Percentiles rank a stretch among this genome's conserved stretches.
These are phyloP conservation scores for Mariannaea elegans DNA, from an alignment of 2,329 filamentous ascomycete species.

Conservation along the genomic window DNA sequence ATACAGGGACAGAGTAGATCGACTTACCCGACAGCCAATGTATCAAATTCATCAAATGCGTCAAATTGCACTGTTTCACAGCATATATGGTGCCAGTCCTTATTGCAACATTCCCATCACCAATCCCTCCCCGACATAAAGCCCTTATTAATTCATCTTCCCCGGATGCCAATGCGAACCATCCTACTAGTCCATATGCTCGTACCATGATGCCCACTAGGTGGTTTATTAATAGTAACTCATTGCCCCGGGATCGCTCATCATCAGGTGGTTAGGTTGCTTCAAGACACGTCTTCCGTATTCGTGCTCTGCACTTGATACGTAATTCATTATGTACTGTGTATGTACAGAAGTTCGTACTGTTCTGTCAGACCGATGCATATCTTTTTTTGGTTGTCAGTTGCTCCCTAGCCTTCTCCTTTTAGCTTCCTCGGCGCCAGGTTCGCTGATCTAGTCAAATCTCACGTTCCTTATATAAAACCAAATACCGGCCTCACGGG, in stretches of 20 bases:
- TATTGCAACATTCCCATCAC: background rate
- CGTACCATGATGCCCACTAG: background rate
- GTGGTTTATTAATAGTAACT: slow-evolving; percentile 16
- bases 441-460: background rate
- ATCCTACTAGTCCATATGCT: slow-evolving; percentile 1
- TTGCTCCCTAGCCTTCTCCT: slow-evolving; percentile 1
- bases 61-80: slow-evolving; percentile 19
- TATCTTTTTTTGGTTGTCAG: background rate
- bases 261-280: background rate
- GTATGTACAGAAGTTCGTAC: slow-evolving; percentile 9
- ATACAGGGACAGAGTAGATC: background rate
- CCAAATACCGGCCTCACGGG: slow-evolving; percentile 16
- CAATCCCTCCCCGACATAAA: too few species aligned
- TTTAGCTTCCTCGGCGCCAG: background rate
- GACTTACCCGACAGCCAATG: background rate
- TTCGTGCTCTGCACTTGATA: slow-evolving; percentile 11
- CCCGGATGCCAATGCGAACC: slow-evolving; percentile 2
- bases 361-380: background rate
- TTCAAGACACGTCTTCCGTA: slow-evolving; percentile 13
- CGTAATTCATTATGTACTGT: background rate
- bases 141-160: background rate
- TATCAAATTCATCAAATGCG: slow-evolving; percentile 2
- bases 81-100: background rate
- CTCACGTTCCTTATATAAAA: background rate
- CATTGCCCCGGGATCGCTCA: background rate